These are phyloP conservation scores for Ascochyta viciae-villosae DNA, from an alignment of 2,329 filamentous ascomycete genomes.

Conservation along the genomic window DNA sequence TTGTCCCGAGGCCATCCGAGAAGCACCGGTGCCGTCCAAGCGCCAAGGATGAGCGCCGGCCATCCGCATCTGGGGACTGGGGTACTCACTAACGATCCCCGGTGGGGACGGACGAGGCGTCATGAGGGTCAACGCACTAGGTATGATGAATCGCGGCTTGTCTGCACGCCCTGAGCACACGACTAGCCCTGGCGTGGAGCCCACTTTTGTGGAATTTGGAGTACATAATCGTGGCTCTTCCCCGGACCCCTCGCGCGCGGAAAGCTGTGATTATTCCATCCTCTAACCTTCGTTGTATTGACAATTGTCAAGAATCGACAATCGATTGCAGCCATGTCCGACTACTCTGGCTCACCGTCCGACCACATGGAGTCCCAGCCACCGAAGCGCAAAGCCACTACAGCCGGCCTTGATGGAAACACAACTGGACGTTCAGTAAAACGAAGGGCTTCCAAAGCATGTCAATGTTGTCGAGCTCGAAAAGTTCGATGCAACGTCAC, in stretches of 20 bases:
- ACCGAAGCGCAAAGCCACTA: constrained; percentile 65
- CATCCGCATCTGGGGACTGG: constrained; percentile 48
- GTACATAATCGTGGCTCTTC: constrained; percentile 43
- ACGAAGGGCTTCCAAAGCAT: constrained; percentile 87
- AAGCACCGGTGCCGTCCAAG: constrained; percentile 34
- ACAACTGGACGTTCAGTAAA: constrained; percentile 68
- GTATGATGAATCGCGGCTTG: constrained; percentile 39
- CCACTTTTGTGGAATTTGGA: constrained; percentile 42
- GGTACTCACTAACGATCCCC: constrained; percentile 45
- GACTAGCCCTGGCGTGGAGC: constrained; percentile 35
- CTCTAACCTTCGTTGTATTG: constrained; percentile 24
- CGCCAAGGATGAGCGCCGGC: constrained; percentile 41
- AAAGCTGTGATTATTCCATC: constrained; percentile 21
- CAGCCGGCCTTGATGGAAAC: constrained; percentile 61
- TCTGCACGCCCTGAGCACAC: constrained; percentile 38
- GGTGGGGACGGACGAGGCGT: constrained; percentile 43
- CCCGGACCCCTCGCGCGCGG: constrained; percentile 36
- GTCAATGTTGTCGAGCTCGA: constrained; percentile 83
- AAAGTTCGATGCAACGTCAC: constrained; percentile 96
- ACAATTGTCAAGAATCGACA: constrained; percentile 19
- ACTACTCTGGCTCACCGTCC: constrained; percentile 47
- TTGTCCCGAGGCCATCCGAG: constrained; percentile 44
- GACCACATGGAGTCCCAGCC: constrained; percentile 41
- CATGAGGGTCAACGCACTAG: constrained; percentile 44
- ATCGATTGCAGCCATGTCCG: constrained; percentile 43